These are phyloP conservation scores for Botrytis aclada DNA, from an alignment of 2,329 filamentous ascomycete genomes.

Conservation along the genomic window DNA sequence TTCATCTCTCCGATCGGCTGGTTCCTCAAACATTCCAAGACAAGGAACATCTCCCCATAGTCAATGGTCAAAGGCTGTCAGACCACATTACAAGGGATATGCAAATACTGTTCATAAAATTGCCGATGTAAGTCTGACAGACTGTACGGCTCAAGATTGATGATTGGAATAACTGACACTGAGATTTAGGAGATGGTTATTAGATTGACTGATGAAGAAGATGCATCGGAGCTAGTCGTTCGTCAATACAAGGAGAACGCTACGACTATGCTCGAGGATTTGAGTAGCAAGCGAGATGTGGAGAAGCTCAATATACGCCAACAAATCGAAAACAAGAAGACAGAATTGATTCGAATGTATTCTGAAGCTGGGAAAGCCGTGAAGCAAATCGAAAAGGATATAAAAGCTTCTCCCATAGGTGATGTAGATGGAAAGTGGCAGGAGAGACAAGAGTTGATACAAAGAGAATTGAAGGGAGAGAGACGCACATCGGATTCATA, in stretches of 20 bases:
- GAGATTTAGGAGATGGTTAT: constrained; percentile 34
- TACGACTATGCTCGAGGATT: constrained; percentile 27
- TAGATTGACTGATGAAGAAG: constrained; percentile 33
- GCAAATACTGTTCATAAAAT: constrained; percentile 32
- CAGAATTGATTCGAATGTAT: constrained; percentile 27
- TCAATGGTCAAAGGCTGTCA: constrained; percentile 32
- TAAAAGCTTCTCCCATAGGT: constrained; percentile 24
- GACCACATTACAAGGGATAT: constrained; percentile 35
- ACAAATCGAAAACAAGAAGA: constrained; percentile 25
- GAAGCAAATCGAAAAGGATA: constrained; percentile 19
- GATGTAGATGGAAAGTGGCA: constrained; percentile 31
- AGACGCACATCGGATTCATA: constrained; percentile 19
- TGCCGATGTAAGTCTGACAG: constrained; percentile 32
- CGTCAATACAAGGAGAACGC: constrained; percentile 35
- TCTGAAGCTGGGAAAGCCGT: constrained; percentile 25
- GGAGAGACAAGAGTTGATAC: constrained; percentile 29
- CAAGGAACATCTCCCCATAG: constrained; percentile 21
- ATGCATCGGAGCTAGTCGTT: constrained; percentile 32
- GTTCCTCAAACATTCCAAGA: constrained; percentile 23
- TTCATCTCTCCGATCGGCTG: constrained; percentile 12
- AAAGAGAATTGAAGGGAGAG: constrained; percentile 25
- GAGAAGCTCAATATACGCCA: constrained; percentile 25
- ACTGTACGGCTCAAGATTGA: background rate
- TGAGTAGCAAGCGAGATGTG: constrained; percentile 24
- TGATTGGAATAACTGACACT: constrained; percentile 24